These are phyloP conservation scores for Pisolithus thermaeus DNA, from an alignment of 1,284 basidiomycete genomes.

Conservation along the genomic window DNA sequence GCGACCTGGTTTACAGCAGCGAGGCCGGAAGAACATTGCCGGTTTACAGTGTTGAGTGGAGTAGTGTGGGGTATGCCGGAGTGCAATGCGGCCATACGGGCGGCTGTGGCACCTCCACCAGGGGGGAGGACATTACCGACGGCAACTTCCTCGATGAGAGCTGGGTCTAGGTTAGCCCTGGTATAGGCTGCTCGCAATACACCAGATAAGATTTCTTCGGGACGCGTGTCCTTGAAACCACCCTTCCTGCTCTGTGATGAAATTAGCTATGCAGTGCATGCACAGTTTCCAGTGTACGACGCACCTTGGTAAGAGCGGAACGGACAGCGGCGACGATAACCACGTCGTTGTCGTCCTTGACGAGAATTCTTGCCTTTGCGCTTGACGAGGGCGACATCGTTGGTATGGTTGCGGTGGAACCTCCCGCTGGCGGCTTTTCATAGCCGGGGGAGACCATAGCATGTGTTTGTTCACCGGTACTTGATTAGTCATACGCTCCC, in stretches of 20 bases:
- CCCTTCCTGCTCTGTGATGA: constrained; percentile 73
- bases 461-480: too few relatives aligned
- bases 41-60: constrained; percentile 85
- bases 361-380: constrained; percentile 43
- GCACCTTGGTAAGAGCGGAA: constrained; percentile 85
- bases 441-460: too few relatives aligned
- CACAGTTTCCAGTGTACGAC: constrained; percentile 8
- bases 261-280: constrained; percentile 1
- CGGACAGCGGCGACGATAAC: constrained; percentile 88
- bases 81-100: constrained; percentile 92
- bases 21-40: constrained; percentile 93
- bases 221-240: constrained; percentile 89
- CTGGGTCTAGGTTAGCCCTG: constrained; percentile 67
- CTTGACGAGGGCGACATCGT: constrained; percentile 16
- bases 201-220: constrained; percentile 85
- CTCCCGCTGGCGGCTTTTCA: constrained; percentile 14
- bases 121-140: constrained; percentile 95
- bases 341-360: constrained; percentile 74
- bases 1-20: constrained; percentile 89
- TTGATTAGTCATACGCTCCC: too few relatives aligned
- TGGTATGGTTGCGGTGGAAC: neutral
- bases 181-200: constrained; percentile 73
- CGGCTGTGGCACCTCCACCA: constrained; percentile 76
- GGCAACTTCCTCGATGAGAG: constrained; percentile 81
- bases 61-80: constrained; percentile 87